phyloP scores from a whole-genome alignment of 148 eudicot genomes.

The Rhododendron henanense region DNA sequence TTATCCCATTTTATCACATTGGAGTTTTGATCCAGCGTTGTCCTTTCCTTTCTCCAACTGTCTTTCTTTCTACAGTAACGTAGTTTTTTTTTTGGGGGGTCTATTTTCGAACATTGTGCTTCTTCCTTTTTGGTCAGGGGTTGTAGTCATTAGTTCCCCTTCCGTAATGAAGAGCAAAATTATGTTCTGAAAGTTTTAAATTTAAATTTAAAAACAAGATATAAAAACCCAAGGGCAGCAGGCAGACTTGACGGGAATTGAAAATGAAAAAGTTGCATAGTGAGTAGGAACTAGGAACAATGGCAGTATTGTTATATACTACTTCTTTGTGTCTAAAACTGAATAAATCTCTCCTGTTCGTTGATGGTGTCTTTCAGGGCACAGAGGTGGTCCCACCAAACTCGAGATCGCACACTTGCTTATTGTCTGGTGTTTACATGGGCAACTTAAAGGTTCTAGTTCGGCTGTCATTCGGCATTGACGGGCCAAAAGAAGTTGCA shows the following conservation, averaged over 20 bases:
- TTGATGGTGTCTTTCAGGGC: conserved; percentile 44
- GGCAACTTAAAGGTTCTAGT: conserved; percentile 88
- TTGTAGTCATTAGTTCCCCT: neutral
- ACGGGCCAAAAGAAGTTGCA: conserved; percentile 79
- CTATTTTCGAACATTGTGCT: neutral
- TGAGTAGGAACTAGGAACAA: neutral
- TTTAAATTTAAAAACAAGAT: neutral
- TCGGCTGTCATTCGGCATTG: conserved; percentile 83
- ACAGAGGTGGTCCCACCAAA: conserved; percentile 78
- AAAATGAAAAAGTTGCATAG: neutral
- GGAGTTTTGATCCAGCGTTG: neutral
- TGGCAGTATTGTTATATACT: neutral
- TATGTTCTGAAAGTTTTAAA: neutral
- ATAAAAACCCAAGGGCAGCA: neutral
- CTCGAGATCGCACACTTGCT: conserved; percentile 90
- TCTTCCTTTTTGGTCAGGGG: neutral
- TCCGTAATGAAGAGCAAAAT: neutral
- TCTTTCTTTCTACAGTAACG: neutral
- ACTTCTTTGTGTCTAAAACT: neutral
- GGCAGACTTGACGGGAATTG: neutral
- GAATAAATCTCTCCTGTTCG: neutral
- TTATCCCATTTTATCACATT: neutral
- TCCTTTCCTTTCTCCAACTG: neutral
- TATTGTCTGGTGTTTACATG: conserved; percentile 82
- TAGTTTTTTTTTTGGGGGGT: neutral